Conservation (phyloP, 148 eudicot species). For the Diospyros kaki region DNA sequence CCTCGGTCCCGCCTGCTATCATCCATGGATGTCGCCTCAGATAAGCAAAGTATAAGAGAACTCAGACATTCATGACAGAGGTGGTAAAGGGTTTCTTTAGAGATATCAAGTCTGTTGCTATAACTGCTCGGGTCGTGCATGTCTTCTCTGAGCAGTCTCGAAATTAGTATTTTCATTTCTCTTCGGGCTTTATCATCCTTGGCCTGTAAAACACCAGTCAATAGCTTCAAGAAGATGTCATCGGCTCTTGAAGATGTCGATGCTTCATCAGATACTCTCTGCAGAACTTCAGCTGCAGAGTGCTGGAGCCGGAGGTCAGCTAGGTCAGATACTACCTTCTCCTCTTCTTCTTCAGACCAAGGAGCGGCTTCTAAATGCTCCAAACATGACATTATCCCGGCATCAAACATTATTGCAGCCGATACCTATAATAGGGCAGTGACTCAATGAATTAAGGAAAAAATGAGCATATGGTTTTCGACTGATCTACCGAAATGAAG, state of each 20-base stretch:
- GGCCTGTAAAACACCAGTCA: conserved; percentile 68
- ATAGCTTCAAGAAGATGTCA: conserved; percentile 56
- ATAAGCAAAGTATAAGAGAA: conserved; percentile 71
- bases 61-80: conserved; percentile 83
- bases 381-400: conserved; percentile 68
- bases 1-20: conserved; percentile 65
- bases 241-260: conserved; percentile 58
- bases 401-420: conserved; percentile 73
- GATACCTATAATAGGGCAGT: conserved; percentile 47
- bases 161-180: conserved; percentile 71
- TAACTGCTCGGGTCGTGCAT: conserved; percentile 19
- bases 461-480: too few species aligned
- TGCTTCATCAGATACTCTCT: conserved; percentile 64
- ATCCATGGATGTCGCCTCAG: conserved; percentile 66
- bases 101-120: conserved; percentile 46
- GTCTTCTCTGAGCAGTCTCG: conserved; percentile 67
- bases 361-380: conserved; percentile 85
- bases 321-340: conserved; percentile 57
- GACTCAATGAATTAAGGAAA: not conserved
- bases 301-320: conserved; percentile 60
- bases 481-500: too few species aligned
- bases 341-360: conserved; percentile 90
- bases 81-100: conserved; percentile 61
- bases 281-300: conserved; percentile 50
- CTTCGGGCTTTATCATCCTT: conserved; percentile 85